phyloP scores from a whole-genome alignment of 2,329 filamentous ascomycete species.

The Sclerotiophoma versabilis region DNA sequence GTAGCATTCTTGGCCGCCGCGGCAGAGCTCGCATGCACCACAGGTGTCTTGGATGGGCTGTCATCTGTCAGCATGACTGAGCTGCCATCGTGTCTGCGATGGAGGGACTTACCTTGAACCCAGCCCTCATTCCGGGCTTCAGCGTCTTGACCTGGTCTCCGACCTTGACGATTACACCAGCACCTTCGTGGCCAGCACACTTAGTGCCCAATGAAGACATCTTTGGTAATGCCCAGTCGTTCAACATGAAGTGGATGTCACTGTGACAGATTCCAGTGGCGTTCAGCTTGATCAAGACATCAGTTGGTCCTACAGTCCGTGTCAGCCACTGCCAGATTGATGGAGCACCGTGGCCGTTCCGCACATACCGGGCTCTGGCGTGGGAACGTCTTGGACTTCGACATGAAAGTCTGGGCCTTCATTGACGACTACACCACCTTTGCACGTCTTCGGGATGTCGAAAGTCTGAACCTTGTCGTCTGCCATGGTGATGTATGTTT shows the following conservation, averaged over 20 bases:
- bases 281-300: conserved; percentile 65
- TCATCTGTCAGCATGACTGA: conserved; percentile 2
- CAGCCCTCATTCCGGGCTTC: conserved; percentile 49
- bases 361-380: conserved; percentile 55
- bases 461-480: conserved; percentile 38
- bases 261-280: conserved; percentile 65
- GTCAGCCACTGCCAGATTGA: conserved; percentile 1
- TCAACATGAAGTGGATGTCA: conserved; percentile 65
- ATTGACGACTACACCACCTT: conserved; percentile 61
- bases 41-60: conserved; percentile 40
- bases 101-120: conserved; percentile 39
- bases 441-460: conserved; percentile 58
- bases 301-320: conserved; percentile 54
- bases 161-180: conserved; percentile 64
- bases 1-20: conserved; percentile 62
- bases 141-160: conserved; percentile 61
- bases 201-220: conserved; percentile 52
- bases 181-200: conserved; percentile 64
- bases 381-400: conserved; percentile 56
- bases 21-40: conserved; percentile 56
- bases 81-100: not conserved
- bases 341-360: not conserved
- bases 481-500: conserved; percentile 27
- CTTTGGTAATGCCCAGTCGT: conserved; percentile 56
- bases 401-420: conserved; percentile 59